Conservation (phyloP, 768 basidiomycete genomes). For the Tulasnella sp. region DNA sequence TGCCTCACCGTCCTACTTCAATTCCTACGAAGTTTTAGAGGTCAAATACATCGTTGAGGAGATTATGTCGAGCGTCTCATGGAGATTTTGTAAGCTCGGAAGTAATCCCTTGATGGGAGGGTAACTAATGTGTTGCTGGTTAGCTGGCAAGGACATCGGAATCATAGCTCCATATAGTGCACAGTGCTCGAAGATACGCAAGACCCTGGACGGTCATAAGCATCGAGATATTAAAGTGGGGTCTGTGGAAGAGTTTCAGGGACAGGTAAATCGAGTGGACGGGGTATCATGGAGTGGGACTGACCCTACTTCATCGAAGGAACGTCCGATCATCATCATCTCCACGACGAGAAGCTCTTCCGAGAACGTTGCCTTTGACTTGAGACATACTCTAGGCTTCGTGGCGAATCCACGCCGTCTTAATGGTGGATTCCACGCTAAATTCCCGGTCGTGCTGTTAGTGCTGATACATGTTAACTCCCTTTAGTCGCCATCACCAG, state of each 20-base stretch:
- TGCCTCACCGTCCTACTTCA: constrained; percentile 13
- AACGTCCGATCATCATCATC: constrained; percentile 16
- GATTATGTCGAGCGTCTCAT: not conserved
- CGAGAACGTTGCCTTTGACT: constrained; percentile 5
- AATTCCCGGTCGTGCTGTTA: constrained; percentile 42
- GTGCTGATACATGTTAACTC: constrained; percentile 10
- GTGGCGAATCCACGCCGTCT: constrained; percentile 11
- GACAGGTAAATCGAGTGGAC: not conserved
- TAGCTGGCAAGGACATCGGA: not conserved
- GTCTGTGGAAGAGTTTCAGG: constrained; percentile 7
- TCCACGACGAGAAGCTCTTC: constrained; percentile 15
- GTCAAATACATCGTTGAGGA: constrained; percentile 32
- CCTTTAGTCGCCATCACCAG: not conserved
- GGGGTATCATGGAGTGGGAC: not conserved
- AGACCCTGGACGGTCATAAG: not conserved
- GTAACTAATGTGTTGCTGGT: not conserved
- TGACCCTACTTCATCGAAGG: not conserved
- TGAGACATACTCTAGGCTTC: constrained; percentile 13
- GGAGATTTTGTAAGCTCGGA: not conserved
- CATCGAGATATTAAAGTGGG: constrained; percentile 4
- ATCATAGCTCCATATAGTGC: constrained; percentile 5
- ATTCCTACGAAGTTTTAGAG: constrained; percentile 2
- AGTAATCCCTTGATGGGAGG: not conserved
- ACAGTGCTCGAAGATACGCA: not conserved
- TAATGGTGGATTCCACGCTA: constrained; percentile 26